Evolutionary conservation across 1,284 basidiomycete species (phyloP).

Genomic region (Ceraceosorus bombacis): DNA sequence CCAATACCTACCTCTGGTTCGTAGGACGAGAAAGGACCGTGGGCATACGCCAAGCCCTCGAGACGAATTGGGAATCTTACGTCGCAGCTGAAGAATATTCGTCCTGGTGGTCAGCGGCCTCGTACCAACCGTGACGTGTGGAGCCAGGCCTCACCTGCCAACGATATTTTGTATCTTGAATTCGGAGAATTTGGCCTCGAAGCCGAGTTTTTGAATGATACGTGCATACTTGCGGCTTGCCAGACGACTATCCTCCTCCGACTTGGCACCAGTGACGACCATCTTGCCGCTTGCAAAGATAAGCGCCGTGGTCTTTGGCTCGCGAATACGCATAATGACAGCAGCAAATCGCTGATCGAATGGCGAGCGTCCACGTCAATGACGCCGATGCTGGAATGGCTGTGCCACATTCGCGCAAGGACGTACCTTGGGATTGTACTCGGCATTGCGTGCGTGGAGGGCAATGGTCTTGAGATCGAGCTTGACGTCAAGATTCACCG

Average conservation of each 20-base stretch:
- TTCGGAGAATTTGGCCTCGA: conserved; percentile 98
- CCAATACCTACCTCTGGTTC: conserved; percentile 73
- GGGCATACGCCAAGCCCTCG: conserved; percentile 93
- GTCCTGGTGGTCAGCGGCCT: background rate
- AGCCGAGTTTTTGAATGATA: conserved; percentile 98
- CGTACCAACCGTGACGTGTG: background rate
- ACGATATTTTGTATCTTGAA: conserved; percentile 99
- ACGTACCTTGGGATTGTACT: conserved; percentile 99
- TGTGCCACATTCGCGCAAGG: background rate
- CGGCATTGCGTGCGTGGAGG: conserved; percentile 92
- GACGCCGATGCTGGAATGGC: background rate
- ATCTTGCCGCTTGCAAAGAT: conserved; percentile 99
- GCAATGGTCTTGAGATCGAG: conserved; percentile 98
- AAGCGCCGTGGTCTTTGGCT: conserved; percentile 97
- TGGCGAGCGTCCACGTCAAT: conserved; percentile 54
- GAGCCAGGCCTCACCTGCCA: conserved; percentile 52
- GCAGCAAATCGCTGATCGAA: conserved; percentile 88
- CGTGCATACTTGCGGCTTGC: conserved; percentile 98
- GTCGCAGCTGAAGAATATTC: conserved; percentile 60
- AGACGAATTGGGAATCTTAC: conserved; percentile 98
- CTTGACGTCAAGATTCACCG: conserved; percentile 94
- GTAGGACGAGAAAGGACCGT: conserved; percentile 96
- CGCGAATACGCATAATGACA: conserved; percentile 99
- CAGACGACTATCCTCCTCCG: conserved; percentile 91
- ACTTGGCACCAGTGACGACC: conserved; percentile 99